Evolutionary conservation across 2,329 filamentous ascomycete species (phyloP), one percentile per base, ranked within the genome.

Genomic region (Decorospora gaudefroyi): DNA sequence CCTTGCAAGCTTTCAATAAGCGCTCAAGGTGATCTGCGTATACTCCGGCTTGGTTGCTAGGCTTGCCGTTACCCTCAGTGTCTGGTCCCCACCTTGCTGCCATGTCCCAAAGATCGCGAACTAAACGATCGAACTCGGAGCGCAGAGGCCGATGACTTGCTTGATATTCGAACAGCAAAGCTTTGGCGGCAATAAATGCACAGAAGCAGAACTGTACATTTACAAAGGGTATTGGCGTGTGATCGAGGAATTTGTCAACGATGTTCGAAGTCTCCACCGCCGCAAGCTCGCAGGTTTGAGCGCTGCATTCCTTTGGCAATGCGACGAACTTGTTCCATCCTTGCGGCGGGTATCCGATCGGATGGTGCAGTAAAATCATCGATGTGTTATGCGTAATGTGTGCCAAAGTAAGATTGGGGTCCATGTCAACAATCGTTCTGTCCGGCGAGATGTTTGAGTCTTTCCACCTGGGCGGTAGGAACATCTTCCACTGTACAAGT

Each of bases 321-420:
- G 65, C 65, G 7, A 68, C 55, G 17, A 60, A 65, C 6, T 61
- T 51, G 7, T 65, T 66, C 65, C 65, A 68, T 5, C 53, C 56
- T 29, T 46, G 53, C 4, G 62, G 54, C 6, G 65, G 65, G 11
- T 61, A 64, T 1, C 64, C 64, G 10, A 68, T 65, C 1, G 64
- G 55, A 22, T 65, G 61, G 27, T 68, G 65, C 1, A 68, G 58
- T 21, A 68, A 41, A 1, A 68, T 67, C 65, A 68, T 67, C 1
- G 65, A 68, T 10, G 65, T 66, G 30, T 68, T 68, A 33, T 68
- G 65, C 4, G 61, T 67, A 8, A 68, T 65, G 35, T 68, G 65
- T 1, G 65, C 65, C 25, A 68, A 49, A 1, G 65, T 68, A 0
- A 68, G 56, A 34, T 68, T 68, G 8, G 65, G 65, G 32, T 68